These are phyloP conservation scores for Biscogniauxia marginata DNA, from an alignment of 2,329 filamentous ascomycete genomes.

Conservation along the genomic window DNA sequence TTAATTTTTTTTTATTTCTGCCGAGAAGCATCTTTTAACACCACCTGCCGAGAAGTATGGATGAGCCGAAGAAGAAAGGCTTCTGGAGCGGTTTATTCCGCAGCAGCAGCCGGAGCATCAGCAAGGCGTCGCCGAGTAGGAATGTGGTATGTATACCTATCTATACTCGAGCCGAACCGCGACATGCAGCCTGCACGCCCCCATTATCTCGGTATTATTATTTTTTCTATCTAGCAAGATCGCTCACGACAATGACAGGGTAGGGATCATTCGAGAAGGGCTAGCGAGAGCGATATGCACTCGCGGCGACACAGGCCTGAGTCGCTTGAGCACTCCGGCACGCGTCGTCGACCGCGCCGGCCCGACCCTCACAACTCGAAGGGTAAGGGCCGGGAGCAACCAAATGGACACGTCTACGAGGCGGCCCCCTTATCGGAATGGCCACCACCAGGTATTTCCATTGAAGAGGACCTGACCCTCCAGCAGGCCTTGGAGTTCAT, in stretches of 20 bases:
- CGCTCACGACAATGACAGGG: slow-evolving; percentile 23
- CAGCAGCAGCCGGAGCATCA: slow-evolving; percentile 47
- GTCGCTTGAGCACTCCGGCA: slow-evolving; percentile 20
- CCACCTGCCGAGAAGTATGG: slow-evolving; percentile 18
- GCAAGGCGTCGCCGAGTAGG: slow-evolving; percentile 37
- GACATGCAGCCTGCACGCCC: neutral
- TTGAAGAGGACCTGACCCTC: slow-evolving; percentile 50
- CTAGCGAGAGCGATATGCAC: slow-evolving; percentile 35
- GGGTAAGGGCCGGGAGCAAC: slow-evolving; percentile 39
- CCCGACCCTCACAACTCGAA: slow-evolving; percentile 38
- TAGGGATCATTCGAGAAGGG: slow-evolving; percentile 32
- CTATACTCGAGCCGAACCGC: neutral
- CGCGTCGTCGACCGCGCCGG: slow-evolving; percentile 44
- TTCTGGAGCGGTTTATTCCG: slow-evolving; percentile 51
- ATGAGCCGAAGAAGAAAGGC: slow-evolving; percentile 41
- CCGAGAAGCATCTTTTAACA: slow-evolving; percentile 9
- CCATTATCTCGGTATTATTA: neutral
- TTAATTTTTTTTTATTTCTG: slow-evolving; percentile 11
- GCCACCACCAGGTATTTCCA: slow-evolving; percentile 54
- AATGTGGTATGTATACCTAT: slow-evolving; percentile 35
- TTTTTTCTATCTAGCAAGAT: slow-evolving; percentile 1
- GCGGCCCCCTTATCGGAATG: slow-evolving; percentile 48
- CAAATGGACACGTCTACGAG: slow-evolving; percentile 31
- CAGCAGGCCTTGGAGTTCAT: slow-evolving; percentile 57
- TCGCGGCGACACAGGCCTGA: slow-evolving; percentile 25